Conservation (phyloP, 257 asterid species). For the Vinca minor region DNA sequence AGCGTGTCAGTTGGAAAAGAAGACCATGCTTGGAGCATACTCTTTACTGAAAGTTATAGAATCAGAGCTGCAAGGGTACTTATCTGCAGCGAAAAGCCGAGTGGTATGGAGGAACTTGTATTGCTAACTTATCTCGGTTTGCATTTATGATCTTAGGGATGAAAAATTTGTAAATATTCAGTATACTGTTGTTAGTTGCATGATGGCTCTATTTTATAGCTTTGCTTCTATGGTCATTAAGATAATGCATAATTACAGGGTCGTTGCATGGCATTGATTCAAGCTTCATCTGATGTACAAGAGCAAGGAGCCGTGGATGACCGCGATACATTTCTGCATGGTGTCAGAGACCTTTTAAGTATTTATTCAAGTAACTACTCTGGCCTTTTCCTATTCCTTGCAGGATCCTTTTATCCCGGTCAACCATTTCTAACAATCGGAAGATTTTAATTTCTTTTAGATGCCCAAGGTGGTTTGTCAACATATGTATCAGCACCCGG, state of each 20-base stretch:
- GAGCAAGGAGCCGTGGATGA: slow-evolving; percentile 99
- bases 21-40: slow-evolving; percentile 91
- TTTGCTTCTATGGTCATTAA: slow-evolving; percentile 7
- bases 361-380: slow-evolving; percentile 74
- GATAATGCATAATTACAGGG: slow-evolving; percentile 36
- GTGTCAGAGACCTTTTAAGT: slow-evolving; percentile 92
- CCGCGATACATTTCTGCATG: slow-evolving; percentile 88
- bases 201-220: neutral
- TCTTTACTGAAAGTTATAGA: slow-evolving; percentile 85
- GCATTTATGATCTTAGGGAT: neutral
- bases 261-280: slow-evolving; percentile 70
- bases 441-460: slow-evolving; percentile 27
- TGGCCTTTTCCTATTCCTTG: slow-evolving; percentile 12
- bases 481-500: slow-evolving; percentile 95
- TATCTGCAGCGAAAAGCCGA: slow-evolving; percentile 81
- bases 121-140: no score
- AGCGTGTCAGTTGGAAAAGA: slow-evolving; percentile 93
- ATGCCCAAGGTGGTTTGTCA: slow-evolving; percentile 86
- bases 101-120: slow-evolving; percentile 48
- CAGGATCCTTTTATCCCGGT: slow-evolving; percentile 7
- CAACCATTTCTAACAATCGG: neutral
- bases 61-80: slow-evolving; percentile 85
- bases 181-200: neutral
- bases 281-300: slow-evolving; percentile 82
- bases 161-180: neutral